Conservation (phyloP, 805 yeast species). For the Scheffersomyces spartinae region DNA sequence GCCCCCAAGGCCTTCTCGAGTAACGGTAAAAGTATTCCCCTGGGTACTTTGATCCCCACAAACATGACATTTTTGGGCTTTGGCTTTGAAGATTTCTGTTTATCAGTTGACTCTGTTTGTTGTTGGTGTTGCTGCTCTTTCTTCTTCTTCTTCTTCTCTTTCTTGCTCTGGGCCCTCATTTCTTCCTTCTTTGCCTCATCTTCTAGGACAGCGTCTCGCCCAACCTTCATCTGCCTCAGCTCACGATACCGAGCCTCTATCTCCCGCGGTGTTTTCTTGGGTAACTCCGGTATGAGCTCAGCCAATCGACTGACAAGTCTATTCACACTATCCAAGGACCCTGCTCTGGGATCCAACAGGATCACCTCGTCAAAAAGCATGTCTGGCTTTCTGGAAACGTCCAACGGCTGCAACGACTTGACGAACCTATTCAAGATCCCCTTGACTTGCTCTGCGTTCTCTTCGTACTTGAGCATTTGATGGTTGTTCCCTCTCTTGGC, state of each 20-base stretch:
- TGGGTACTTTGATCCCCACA: slow-evolving; percentile 5
- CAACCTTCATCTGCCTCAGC: slow-evolving; percentile 38
- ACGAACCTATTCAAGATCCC: slow-evolving; percentile 69
- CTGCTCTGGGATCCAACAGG: slow-evolving; percentile 30
- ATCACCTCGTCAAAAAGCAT: slow-evolving; percentile 54
- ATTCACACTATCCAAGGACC: slow-evolving; percentile 40
- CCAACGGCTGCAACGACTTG: slow-evolving; percentile 53
- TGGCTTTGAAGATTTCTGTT: slow-evolving; percentile 1
- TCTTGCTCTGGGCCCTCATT: slow-evolving; percentile 3
- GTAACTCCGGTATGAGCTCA: slow-evolving; percentile 30
- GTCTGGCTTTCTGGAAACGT: slow-evolving; percentile 43
- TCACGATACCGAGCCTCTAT: slow-evolving; percentile 25
- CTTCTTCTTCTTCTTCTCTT: slow-evolving; percentile 2
- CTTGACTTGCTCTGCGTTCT: slow-evolving; percentile 38
- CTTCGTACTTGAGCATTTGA: slow-evolving; percentile 56
- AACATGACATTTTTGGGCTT: slow-evolving; percentile 4
- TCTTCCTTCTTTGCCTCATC: slow-evolving; percentile 15
- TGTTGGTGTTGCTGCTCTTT: slow-evolving; percentile 2
- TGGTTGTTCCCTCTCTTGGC: slow-evolving; percentile 74
- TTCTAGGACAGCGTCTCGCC: slow-evolving; percentile 40
- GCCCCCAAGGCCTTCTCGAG: slow-evolving; percentile 6
- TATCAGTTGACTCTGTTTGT: slow-evolving; percentile 3
- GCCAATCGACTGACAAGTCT: slow-evolving; percentile 27
- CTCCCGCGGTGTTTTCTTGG: slow-evolving; percentile 28
- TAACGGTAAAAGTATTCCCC: slow-evolving; percentile 2